phyloP scores from a whole-genome alignment of 345 rosid species.

The Citrus medica region DNA sequence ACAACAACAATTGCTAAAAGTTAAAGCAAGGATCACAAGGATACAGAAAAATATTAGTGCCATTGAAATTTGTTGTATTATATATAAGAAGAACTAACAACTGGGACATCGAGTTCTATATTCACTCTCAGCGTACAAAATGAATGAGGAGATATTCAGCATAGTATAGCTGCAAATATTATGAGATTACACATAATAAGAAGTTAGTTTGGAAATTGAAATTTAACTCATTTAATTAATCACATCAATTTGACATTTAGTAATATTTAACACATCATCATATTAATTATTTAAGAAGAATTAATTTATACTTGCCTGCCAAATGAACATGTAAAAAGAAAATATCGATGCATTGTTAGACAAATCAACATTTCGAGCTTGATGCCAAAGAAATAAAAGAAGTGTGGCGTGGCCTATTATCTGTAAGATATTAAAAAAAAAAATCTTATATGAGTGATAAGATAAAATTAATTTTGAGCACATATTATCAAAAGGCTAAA shows the following conservation, averaged over 20 bases:
- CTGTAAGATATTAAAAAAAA: not conserved
- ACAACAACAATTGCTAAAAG: too few species aligned
- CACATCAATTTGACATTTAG: too few species aligned
- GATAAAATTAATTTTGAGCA: too few species aligned
- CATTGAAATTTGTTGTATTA: too few species aligned
- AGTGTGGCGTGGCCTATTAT: constrained; percentile 25
- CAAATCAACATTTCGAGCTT: constrained; percentile 25
- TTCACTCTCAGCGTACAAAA: constrained; percentile 24
- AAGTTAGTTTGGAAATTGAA: too few species aligned
- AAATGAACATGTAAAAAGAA: constrained; percentile 33
- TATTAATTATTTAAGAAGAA: too few species aligned
- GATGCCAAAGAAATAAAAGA: constrained; percentile 16
- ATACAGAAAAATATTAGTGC: too few species aligned
- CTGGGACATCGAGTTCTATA: not conserved
- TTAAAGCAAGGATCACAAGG: too few species aligned
- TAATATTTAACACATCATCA: too few species aligned
- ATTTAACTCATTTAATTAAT: too few species aligned
- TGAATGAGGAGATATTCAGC: constrained; percentile 31
- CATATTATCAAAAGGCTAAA: not conserved
- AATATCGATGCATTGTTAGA: constrained; percentile 14
- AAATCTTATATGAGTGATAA: not conserved
- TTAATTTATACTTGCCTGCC: constrained; percentile 17
- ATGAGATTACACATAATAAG: too few species aligned
- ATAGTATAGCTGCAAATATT: constrained; percentile 23
- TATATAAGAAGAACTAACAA: not conserved